Evolutionary conservation across 1,139 yeast species (phyloP), one percentile per base, ranked within the genome.

Genomic region (Saccharomyces pastorianus): DNA sequence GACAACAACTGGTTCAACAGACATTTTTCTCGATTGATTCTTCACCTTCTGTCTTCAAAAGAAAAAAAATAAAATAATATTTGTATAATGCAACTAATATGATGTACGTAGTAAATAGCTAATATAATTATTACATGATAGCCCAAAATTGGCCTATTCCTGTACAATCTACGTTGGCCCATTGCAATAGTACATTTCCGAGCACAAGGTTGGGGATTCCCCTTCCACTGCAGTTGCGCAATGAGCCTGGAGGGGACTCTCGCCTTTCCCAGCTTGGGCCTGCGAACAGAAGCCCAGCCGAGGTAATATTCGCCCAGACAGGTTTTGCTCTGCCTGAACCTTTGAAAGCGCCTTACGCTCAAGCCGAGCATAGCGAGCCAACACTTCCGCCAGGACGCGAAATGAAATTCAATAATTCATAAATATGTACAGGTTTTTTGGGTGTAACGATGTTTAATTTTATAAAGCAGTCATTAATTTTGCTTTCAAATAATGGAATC

Each of bases 1-100:
- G 78, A 89, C 96, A 82, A 89, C 88, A 82, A 89, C 96, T 80
- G 95, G 91, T 82, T 88, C 93, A 77, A 83, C 87, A 81, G 93
- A 86, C 95, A 88, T 88, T 74, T 74, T 76, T 66, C 73, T 75
- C 63, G 63, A 55, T 58, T 55, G 56, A 56, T 55, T 55, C 55
- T 57, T 52, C 51, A 53, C 38, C 38, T 6, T 32, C 38, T 32
- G 8, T 32, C 38, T 32, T 32, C 38, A 32, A 32, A 32, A 20
- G 23, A 20, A 20, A 20, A 20, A 20, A 20, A 3, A 31, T 4
- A n/a, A 31, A 31, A 7, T 6, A 31, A 31, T 31, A 31, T 11
- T 11, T 11, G n/a, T 31, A 3, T 31, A 31, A 13, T 31, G 34
- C 34, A 31, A 31, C 1, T 31, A 31, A 31, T 31, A 11, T 31